Conservation (phyloP, 495 filamentous ascomycete genomes). For the Xylaria nigripes region DNA sequence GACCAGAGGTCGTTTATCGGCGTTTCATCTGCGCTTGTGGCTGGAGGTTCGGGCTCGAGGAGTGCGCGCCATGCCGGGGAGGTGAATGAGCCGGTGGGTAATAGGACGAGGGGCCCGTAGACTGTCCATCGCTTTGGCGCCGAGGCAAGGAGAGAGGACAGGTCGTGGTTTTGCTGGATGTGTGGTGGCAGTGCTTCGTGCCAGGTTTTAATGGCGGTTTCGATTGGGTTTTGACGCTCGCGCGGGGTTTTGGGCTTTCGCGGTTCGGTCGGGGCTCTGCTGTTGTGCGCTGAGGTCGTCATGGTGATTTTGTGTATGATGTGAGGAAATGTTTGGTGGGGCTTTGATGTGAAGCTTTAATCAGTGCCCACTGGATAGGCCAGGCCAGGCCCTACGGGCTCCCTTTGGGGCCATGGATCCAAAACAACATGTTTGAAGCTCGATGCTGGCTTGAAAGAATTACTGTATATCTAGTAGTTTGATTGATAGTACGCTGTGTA, state of each 20-base stretch:
- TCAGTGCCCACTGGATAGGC: too few relatives aligned
- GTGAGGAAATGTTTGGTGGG: neutral
- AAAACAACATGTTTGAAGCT: too few relatives aligned
- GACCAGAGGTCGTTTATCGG: slow-evolving; percentile 30
- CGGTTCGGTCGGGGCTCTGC: neutral
- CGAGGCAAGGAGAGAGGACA: slow-evolving; percentile 22
- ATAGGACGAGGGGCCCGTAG: slow-evolving; percentile 61
- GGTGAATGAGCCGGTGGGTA: slow-evolving; percentile 53
- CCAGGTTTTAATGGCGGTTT: slow-evolving; percentile 16
- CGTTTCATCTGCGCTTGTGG: too few relatives aligned
- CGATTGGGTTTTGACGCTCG: slow-evolving; percentile 23
- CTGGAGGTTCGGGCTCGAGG: slow-evolving; percentile 15
- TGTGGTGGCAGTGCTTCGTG: neutral
- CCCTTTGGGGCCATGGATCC: too few relatives aligned
- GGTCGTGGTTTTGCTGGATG: neutral
- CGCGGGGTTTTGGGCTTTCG: slow-evolving; percentile 12
- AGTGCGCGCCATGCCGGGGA: slow-evolving; percentile 40
- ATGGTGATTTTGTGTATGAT: neutral
- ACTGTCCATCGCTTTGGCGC: slow-evolving; percentile 59
- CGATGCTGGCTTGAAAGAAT: too few relatives aligned
- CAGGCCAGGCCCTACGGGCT: too few relatives aligned
- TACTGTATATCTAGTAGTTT: too few relatives aligned
- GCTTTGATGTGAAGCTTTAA: too few relatives aligned
- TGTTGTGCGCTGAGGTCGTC: neutral
- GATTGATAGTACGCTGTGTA: too few relatives aligned